Conservation (phyloP, 2,329 filamentous ascomycete genomes). For the Trichocomaceae sp. region DNA sequence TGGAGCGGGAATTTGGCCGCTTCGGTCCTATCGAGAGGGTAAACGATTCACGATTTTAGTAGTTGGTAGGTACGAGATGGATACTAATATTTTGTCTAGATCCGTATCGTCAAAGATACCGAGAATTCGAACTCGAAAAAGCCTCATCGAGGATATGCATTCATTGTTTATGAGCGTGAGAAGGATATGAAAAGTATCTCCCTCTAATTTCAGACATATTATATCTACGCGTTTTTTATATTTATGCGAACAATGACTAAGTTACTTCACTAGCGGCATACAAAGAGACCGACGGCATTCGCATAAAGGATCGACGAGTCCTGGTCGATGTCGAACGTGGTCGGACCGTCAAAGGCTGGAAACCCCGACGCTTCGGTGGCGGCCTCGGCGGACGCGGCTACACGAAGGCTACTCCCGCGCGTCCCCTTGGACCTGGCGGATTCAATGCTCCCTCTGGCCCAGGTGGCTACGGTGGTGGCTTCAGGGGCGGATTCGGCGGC, state of each 20-base stretch:
- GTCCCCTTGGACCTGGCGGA: slow-evolving; percentile 60
- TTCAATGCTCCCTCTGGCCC: slow-evolving; percentile 52
- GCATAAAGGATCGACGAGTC: slow-evolving; percentile 85
- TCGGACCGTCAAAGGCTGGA: slow-evolving; percentile 89
- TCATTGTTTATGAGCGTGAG: slow-evolving; percentile 93
- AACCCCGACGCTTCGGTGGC: slow-evolving; percentile 82
- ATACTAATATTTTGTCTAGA: slow-evolving; percentile 46
- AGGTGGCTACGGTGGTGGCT: slow-evolving; percentile 51
- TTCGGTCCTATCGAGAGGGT: slow-evolving; percentile 93
- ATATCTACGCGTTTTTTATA: background rate
- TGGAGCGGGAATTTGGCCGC: slow-evolving; percentile 87
- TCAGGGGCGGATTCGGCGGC: slow-evolving; percentile 49
- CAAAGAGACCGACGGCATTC: slow-evolving; percentile 78
- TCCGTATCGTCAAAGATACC: slow-evolving; percentile 77
- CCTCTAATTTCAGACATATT: slow-evolving; percentile 22
- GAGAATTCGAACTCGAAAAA: slow-evolving; percentile 77
- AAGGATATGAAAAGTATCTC: slow-evolving; percentile 96
- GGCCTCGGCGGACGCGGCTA: slow-evolving; percentile 89
- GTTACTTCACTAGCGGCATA: slow-evolving; percentile 65
- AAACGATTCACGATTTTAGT: no score
- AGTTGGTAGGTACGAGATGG: background rate
- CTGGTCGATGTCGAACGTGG: slow-evolving; percentile 95
- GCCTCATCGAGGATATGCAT: slow-evolving; percentile 83
- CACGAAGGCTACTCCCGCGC: slow-evolving; percentile 69
- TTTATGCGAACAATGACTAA: slow-evolving; percentile 10